Evolutionary conservation across 1,284 basidiomycete species (phyloP), one percentile per base, ranked within the genome.

Genomic region (Porogramme epimiltina): DNA sequence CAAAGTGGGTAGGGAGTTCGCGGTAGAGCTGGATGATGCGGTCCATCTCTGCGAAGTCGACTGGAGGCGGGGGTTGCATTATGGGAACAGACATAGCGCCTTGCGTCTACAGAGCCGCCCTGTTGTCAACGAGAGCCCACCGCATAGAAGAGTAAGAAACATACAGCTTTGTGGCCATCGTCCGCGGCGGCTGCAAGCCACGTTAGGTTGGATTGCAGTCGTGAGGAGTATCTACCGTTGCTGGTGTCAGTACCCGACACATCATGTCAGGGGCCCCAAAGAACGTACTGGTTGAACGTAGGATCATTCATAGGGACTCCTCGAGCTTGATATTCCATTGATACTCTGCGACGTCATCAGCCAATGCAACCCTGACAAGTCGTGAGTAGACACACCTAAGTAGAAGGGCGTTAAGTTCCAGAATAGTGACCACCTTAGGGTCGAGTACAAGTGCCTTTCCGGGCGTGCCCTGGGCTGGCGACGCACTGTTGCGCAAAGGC

Each of bases 131-230:
- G 28, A 6, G 8, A 31, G 28, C 34, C 24, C 15, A 37, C 3
- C 1, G 42, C 6, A 41, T 19, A 18, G 39, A 37, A 46, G 28
- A 22, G 50, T 37, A 8, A 33, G 22, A 44, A 24, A 70, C 78
- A 55, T 68, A 80, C 81, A 38, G 70, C 70, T 64, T 74, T 73
- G 37, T 74, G 75, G 42, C 65, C 72, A 24, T 74, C 74, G 59
- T 89, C 87, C 31, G 79, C 83, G 24, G 78, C 79, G 19, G 79
- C 75, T 42, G 85, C 84, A 54, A 89, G 70, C 83, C 84, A 90
- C 1, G 76, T 71, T 10, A 90, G 72, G 65, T 89, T 89, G 24
- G 80, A 75, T 61, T 88, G 81, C 37, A 89, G 67, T 52, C 85
- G 78, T 18, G 50, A 49, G 4, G 77, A 66, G 66, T 80, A 87